Percentiles rank a stretch among this genome's conserved stretches.
These are phyloP conservation scores for Beauveria sp. DNA, from an alignment of 2,329 filamentous ascomycete species.

Conservation along the genomic window DNA sequence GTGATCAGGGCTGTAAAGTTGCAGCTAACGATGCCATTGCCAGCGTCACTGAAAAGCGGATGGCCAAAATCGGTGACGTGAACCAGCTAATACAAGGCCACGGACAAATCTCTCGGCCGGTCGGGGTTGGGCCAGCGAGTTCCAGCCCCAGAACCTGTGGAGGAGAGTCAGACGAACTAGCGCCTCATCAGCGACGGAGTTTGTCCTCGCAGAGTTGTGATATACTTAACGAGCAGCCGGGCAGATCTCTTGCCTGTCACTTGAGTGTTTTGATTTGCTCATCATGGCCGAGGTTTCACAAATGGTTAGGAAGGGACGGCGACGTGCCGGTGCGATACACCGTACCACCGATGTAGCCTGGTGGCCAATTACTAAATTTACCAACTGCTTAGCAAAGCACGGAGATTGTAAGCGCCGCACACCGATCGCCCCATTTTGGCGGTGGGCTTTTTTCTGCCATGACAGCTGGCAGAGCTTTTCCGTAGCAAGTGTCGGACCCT, in stretches of 20 bases:
- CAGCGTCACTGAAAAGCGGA: neutral
- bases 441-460: conserved; percentile 5
- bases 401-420: neutral
- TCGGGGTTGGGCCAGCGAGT: neutral
- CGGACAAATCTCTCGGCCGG: neutral
- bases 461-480: conserved; percentile 3
- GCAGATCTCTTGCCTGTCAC: neutral
- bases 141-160: neutral
- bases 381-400: conserved; percentile 7
- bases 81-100: no score
- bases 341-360: no score
- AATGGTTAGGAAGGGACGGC: neutral
- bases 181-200: neutral
- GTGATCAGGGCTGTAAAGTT: no score
- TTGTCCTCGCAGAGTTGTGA: neutral
- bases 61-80: no score
- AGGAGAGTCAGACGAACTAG: neutral
- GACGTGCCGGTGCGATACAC: neutral
- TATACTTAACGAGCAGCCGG: neutral
- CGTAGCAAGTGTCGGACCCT: neutral
- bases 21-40: neutral
- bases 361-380: no score
- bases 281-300: neutral
- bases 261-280: neutral
- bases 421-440: neutral